These are phyloP conservation scores for Lizonia empirigonia DNA, from an alignment of 2,329 filamentous ascomycete species.

Conservation along the genomic window DNA sequence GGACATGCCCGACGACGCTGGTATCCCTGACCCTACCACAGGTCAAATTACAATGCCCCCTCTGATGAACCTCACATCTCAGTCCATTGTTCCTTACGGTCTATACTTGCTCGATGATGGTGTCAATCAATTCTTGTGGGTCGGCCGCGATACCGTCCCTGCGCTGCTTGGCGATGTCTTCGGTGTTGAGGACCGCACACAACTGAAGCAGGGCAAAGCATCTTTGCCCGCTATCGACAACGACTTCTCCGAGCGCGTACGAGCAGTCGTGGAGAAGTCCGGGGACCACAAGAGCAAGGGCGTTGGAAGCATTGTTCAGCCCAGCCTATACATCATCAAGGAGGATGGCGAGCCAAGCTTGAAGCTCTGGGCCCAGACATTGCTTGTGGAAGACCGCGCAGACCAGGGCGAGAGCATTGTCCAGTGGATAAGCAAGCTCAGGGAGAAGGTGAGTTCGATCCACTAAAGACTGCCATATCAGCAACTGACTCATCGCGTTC, in stretches of 20 bases:
- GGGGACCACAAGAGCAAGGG: conserved; percentile 83
- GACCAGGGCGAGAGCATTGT: conserved; percentile 91
- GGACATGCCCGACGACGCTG: conserved; percentile 95
- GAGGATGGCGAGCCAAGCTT: conserved; percentile 96
- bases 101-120: conserved; percentile 97
- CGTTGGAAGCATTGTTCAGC: conserved; percentile 90
- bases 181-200: conserved; percentile 79
- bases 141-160: conserved; percentile 89
- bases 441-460: conserved; percentile 80
- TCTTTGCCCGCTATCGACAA: conserved; percentile 86
- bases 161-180: conserved; percentile 91
- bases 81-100: conserved; percentile 84
- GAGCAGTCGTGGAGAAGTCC: conserved; percentile 85
- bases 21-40: conserved; percentile 81
- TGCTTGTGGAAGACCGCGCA: conserved; percentile 91
- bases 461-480: not conserved
- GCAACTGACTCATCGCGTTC: conserved; percentile 4
- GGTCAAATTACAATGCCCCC: conserved; percentile 89
- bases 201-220: conserved; percentile 89
- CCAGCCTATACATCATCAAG: conserved; percentile 89
- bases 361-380: conserved; percentile 94
- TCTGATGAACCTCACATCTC: conserved; percentile 83
- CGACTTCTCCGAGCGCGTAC: conserved; percentile 94
- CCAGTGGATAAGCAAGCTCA: conserved; percentile 88
- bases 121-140: conserved; percentile 96